Conservation (phyloP, 2,329 filamentous ascomycete genomes). For the Curvularia spicifera region DNA sequence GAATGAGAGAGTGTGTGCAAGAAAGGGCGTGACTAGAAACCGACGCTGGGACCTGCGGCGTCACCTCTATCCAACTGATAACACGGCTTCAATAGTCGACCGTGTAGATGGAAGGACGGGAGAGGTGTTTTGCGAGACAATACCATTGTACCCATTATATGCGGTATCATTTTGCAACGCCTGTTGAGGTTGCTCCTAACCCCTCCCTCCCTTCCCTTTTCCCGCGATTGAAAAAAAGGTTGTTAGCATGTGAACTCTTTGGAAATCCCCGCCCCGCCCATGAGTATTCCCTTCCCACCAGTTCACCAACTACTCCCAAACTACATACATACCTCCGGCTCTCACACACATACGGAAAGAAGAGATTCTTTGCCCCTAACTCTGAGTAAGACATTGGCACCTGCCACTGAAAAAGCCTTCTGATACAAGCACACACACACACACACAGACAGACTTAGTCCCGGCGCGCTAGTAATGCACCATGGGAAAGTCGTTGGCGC, state of each 20-base stretch:
- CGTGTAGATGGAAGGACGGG: background rate
- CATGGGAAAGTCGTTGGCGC: conserved; percentile 5
- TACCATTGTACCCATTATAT: background rate
- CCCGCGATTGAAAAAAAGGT: too few relatives aligned
- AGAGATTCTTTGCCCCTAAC: background rate
- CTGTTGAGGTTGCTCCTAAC: background rate
- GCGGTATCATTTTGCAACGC: background rate
- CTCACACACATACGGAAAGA: background rate
- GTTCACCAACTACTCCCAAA: background rate
- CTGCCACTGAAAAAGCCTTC: conserved; percentile 19
- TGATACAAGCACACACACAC: conserved; percentile 5
- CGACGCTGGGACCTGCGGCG: background rate
- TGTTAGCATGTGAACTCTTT: background rate
- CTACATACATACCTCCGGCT: background rate
- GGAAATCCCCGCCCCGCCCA: background rate
- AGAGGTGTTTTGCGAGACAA: background rate
- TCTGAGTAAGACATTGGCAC: background rate
- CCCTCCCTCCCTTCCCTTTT: background rate
- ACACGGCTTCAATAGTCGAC: background rate
- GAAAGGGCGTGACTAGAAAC: background rate
- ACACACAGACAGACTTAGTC: background rate
- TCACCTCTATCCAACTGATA: background rate
- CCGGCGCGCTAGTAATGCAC: conserved; percentile 14
- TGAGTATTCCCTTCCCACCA: background rate
- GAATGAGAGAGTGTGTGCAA: background rate